Evolutionary conservation across 257 asterid genomes (phyloP), one percentile per base, ranked within the genome.

Genomic region (Solanum stenotomum): DNA sequence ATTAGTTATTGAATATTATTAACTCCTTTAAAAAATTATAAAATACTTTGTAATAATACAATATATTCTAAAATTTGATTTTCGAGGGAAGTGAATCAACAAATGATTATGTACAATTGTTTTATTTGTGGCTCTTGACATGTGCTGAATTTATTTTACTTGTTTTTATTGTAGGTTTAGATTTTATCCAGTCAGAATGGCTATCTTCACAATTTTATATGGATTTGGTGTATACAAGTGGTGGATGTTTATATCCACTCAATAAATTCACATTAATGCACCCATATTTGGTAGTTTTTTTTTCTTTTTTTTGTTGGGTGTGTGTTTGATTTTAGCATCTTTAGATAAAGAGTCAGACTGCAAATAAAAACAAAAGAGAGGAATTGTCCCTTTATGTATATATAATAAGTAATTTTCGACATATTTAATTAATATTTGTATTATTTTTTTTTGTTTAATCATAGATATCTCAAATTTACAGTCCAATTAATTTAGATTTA

Each of bases 111-210:
- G 67, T 20, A 59, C n/a, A 59, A 59, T 20, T 59, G 25, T 68
- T 72, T 72, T 33, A 72, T 3, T 72, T 33, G 40, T 71, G 40
- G 6, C 78, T 71, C 31, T 31, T 59, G 78, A 71, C 20, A 29
- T 27, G 4, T 65, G 23, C 44, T 33, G 2, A 63, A 20, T 44
- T 67, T 61, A 33, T 22, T 59, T 35, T 61, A 25, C 29, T 44
- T 35, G 52, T 84, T 42, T 49, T 29, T 20, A 11, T 33, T 90
- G 93, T 94, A 94, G 95, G 92, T 91, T 92, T 61, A 91, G 86
- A 90, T 20, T 93, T 44, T 91, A 94, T 70, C 94, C 96, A 0
- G 87, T 92, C 38, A 90, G 96, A 87, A 3, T 91, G 87, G 75
- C 86, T 34, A 35, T 94, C 59, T 92, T 92, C 89, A 25, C 79